Evolutionary conservation across 2,329 filamentous ascomycete genomes (phyloP).

Genomic region (Arthrobotrys pseudoclavata): DNA sequence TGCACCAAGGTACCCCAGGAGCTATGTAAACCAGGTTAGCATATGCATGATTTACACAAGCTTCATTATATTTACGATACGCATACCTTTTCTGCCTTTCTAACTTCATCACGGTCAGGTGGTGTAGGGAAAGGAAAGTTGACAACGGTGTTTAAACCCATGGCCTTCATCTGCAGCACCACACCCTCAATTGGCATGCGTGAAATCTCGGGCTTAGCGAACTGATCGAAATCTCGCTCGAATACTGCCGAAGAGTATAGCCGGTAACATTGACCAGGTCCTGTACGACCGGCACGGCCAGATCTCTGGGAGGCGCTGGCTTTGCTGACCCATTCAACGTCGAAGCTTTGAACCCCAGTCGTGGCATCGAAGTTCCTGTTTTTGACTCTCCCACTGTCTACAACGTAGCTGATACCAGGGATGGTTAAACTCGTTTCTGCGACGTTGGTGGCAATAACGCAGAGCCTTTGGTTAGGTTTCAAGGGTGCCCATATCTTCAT

Average conservation of each 20-base stretch:
- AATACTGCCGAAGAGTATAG: constrained; percentile 95
- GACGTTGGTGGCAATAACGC: constrained; percentile 94
- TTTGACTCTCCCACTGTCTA: constrained; percentile 92
- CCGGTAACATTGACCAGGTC: constrained; percentile 94
- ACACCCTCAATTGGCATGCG: constrained; percentile 93
- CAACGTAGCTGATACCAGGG: constrained; percentile 93
- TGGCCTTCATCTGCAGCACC: constrained; percentile 92
- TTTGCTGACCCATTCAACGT: constrained; percentile 97
- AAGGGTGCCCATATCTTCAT: constrained; percentile 88
- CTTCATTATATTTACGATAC: background rate
- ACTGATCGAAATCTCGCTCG: constrained; percentile 87
- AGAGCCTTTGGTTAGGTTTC: constrained; percentile 84
- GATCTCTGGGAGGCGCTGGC: constrained; percentile 91
- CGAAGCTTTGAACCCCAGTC: constrained; percentile 94
- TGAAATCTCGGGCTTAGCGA: constrained; percentile 87
- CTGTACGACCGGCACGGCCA: constrained; percentile 94
- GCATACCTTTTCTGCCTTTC: constrained; percentile 78
- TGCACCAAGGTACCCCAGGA: constrained; percentile 87
- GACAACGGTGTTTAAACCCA: constrained; percentile 89
- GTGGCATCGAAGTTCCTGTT: constrained; percentile 88
- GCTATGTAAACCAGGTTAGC: constrained; percentile 65
- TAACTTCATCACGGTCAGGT: constrained; percentile 80
- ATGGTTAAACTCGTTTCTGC: constrained; percentile 98
- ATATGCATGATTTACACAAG: background rate
- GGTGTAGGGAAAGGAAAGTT: constrained; percentile 97